Evolutionary conservation across 2,329 filamentous ascomycete species (phyloP).

Genomic region (Pseudogymnoascus sp.): DNA sequence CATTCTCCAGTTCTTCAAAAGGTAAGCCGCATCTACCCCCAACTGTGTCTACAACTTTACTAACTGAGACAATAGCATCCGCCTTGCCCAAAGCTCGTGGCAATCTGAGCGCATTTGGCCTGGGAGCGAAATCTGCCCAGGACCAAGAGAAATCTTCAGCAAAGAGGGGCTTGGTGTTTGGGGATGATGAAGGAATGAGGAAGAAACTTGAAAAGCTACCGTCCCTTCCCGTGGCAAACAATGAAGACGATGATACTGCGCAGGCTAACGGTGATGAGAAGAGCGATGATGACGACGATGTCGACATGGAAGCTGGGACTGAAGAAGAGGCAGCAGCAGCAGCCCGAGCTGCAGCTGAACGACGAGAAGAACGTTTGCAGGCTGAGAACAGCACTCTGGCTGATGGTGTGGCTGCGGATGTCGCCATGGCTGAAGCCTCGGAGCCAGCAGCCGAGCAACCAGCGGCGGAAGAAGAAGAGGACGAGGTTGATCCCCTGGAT

Average conservation of each 20-base stretch:
- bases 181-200: slow-evolving; percentile 77
- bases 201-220: slow-evolving; percentile 90
- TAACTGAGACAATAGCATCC: slow-evolving; percentile 27
- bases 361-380: slow-evolving; percentile 61
- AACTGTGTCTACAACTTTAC: not conserved
- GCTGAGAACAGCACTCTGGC: slow-evolving; percentile 30
- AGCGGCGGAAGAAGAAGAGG: slow-evolving; percentile 48
- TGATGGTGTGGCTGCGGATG: slow-evolving; percentile 16
- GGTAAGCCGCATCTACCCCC: slow-evolving; percentile 26
- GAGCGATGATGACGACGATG: slow-evolving; percentile 60
- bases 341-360: slow-evolving; percentile 75
- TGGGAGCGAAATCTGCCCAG: slow-evolving; percentile 56
- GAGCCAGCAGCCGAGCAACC: slow-evolving; percentile 17
- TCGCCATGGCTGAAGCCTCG: slow-evolving; percentile 27
- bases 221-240: slow-evolving; percentile 58
- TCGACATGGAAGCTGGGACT: slow-evolving; percentile 65
- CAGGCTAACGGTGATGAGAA: slow-evolving; percentile 52
- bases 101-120: slow-evolving; percentile 77
- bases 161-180: slow-evolving; percentile 74
- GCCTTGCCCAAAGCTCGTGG: slow-evolving; percentile 58
- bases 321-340: slow-evolving; percentile 86
- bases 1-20: slow-evolving; percentile 32
- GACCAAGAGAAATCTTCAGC: slow-evolving; percentile 59
- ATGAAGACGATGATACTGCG: slow-evolving; percentile 45
- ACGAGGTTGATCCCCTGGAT: slow-evolving; percentile 81